Base-by-base conservation (phyloP, 495 filamentous ascomycete genomes). In the Lasiosphaeria hispida region DNA sequence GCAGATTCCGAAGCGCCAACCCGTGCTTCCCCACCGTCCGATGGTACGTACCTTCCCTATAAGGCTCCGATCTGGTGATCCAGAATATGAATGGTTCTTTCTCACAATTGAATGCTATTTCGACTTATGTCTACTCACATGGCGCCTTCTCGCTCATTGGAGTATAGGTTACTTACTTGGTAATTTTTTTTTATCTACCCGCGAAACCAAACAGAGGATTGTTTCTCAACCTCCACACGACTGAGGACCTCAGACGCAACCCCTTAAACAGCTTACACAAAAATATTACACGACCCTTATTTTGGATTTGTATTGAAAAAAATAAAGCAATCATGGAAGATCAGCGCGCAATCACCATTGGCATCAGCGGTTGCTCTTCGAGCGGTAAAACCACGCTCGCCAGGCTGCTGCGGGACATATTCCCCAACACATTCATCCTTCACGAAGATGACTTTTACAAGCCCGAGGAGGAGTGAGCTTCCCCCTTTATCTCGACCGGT, bases 401-500 rank as follows among this genome's bases (percentile, higher is more conserved):
- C 40, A 79, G 90, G 3, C 79, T 92, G 9, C 77, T 96, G 8
- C 85, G 87, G 50, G 79, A 82, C 45, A 83, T 92, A 57, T 90
- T 95, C 59, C 80, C 83, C 8, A 71, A 77, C 49, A 83, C 85
- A 2, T 92, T 90, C 62, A 87, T 96, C 59, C 78, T 97, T 40
- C 92, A 96, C 68, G 84, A 94, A 69, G 93, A 97, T 73, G 93
- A 97, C 70, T 97, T 96, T 69, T 97, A 91, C 70, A 82, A 80
- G 38, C 67, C 89, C 1, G 92, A 97, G 65, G 68, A 80, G n/a
- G 75, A 87, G 83, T 87, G 62, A 64, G 76, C 64, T 10, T 14
- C 37, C 34, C 19, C 10, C 15, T 30, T 38, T 34, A 11, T 7
- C 10, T 14, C 0, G 36, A 34, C 59, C 7, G n/a, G 11, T 9